Conservation (phyloP, 345 rosid species). For the Heritiera littoralis region DNA sequence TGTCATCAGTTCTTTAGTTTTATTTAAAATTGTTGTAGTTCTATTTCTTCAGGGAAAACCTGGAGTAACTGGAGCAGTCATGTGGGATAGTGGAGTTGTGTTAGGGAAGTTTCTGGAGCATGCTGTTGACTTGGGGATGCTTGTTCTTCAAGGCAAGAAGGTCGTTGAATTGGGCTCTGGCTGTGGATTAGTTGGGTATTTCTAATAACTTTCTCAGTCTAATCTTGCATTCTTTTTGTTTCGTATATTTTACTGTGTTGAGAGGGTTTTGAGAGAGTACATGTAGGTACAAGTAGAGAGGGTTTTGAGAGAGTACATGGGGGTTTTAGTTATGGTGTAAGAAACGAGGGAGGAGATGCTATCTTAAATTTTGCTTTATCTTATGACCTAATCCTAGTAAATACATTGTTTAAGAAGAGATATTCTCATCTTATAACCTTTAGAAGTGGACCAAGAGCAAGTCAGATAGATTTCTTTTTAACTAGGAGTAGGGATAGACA, state of each 20-base stretch:
- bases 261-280: no score
- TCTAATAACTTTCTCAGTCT: neutral
- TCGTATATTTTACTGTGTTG: neutral
- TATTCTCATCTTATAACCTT: no score
- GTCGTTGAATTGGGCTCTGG: conserved; percentile 87
- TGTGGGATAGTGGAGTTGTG: conserved; percentile 95
- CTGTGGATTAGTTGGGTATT: conserved; percentile 94
- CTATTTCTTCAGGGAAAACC: conserved; percentile 54
- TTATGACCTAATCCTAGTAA: no score
- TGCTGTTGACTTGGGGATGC: conserved; percentile 72
- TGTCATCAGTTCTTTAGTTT: neutral
- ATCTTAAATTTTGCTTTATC: no score
- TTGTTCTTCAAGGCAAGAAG: conserved; percentile 72
- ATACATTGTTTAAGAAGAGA: no score
- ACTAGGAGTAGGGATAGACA: no score
- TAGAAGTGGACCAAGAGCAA: no score
- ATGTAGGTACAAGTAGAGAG: no score
- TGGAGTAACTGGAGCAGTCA: conserved; percentile 89
- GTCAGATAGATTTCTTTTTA: no score
- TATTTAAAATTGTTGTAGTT: neutral
- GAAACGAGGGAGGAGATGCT: no score
- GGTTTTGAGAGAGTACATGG: no score
- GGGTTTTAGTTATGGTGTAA: no score
- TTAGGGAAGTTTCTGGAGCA: conserved; percentile 90
- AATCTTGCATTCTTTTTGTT: neutral